Conservation (phyloP, 352 stramenopile genomes). For the Globisporangium nagaii region DNA sequence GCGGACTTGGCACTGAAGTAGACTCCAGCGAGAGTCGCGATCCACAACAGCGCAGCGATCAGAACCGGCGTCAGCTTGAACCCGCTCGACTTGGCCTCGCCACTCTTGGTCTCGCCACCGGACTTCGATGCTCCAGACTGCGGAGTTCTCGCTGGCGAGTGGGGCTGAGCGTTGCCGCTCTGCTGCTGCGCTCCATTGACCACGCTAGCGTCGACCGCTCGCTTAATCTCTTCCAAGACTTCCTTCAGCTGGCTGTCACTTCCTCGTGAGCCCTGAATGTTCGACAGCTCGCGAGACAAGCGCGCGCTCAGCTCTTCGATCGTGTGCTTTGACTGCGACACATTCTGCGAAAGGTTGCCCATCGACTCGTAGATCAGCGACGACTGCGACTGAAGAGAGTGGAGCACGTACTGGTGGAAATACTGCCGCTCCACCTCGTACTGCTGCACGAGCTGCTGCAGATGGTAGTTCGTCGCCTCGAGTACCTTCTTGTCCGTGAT, state of each 20-base stretch:
- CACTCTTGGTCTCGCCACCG: not conserved
- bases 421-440: conserved; percentile 30
- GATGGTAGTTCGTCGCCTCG: conserved; percentile 22
- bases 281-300: conserved; percentile 12
- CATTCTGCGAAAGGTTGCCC: conserved; percentile 14
- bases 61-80: conserved; percentile 3
- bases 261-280: conserved; percentile 5
- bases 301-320: conserved; percentile 14
- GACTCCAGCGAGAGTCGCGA: conserved; percentile 13
- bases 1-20: conserved; percentile 17
- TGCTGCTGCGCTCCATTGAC: not conserved
- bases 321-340: conserved; percentile 15
- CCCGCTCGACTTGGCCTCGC: not conserved
- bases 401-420: conserved; percentile 26
- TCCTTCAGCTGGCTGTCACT: conserved; percentile 15
- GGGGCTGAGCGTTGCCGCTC: not conserved
- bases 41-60: conserved; percentile 13
- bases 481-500: conserved; percentile 30
- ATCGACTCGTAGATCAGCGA: conserved; percentile 19
- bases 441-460: conserved; percentile 22
- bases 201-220: conserved; percentile 6
- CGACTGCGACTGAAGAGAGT: conserved; percentile 18
- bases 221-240: conserved; percentile 16
- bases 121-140: conserved; percentile 2
- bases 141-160: not conserved